Evolutionary conservation across 352 stramenopile species (phyloP).

Genomic region (Phytophthora lateralis): DNA sequence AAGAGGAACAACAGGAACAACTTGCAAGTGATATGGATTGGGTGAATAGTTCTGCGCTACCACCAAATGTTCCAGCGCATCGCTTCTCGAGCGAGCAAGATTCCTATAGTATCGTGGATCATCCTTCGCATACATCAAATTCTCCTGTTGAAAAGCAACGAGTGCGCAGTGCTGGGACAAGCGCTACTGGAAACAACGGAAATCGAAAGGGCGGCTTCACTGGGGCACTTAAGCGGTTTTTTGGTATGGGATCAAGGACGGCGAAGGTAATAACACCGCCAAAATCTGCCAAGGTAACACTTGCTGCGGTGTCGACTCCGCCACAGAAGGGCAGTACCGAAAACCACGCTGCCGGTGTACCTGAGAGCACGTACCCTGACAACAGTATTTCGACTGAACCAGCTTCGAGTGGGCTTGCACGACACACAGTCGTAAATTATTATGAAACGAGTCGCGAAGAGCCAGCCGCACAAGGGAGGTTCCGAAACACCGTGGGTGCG

Average conservation of each 20-base stretch:
- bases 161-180: slow-evolving; percentile 1
- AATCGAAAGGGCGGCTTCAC: slow-evolving; percentile 44
- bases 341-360: not conserved
- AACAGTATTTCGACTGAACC: slow-evolving; percentile 4
- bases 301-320: not conserved
- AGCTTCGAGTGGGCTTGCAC: slow-evolving; percentile 12
- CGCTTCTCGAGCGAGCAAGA: slow-evolving; percentile 47
- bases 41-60: slow-evolving; percentile 27
- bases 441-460: slow-evolving; percentile 15
- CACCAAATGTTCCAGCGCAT: slow-evolving; percentile 16
- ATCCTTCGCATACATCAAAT: slow-evolving; percentile 38
- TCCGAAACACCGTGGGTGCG: slow-evolving; percentile 45
- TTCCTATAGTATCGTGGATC: slow-evolving; percentile 65
- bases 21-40: slow-evolving; percentile 31
- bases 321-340: slow-evolving; percentile 13
- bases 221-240: slow-evolving; percentile 69
- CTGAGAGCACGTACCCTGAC: not conserved
- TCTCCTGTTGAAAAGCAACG: slow-evolving; percentile 28
- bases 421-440: slow-evolving; percentile 37
- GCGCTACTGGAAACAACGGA: slow-evolving; percentile 2
- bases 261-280: slow-evolving; percentile 14
- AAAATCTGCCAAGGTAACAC: slow-evolving; percentile 10
- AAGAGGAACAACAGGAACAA: slow-evolving; percentile 34
- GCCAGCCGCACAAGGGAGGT: slow-evolving; percentile 8
- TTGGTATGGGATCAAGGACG: slow-evolving; percentile 52